These are phyloP conservation scores for Heliamphora exappendiculata DNA, from an alignment of 148 eudicot species.

Conservation along the genomic window DNA sequence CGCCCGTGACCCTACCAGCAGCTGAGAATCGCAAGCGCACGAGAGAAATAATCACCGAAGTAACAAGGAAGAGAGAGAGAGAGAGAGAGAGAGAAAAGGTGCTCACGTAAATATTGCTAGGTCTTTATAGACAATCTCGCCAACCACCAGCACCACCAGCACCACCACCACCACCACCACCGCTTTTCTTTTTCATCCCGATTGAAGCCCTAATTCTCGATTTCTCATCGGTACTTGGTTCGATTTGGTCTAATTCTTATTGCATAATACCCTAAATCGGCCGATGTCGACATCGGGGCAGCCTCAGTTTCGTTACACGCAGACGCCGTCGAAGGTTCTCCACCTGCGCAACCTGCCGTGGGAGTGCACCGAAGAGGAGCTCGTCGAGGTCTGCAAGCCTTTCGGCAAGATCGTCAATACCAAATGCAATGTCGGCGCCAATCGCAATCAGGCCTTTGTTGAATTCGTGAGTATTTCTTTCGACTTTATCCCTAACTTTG, in stretches of 20 bases:
- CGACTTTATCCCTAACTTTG: neutral
- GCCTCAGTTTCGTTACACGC: slow-evolving; percentile 64
- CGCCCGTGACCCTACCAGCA: too few relatives aligned
- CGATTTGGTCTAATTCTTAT: neutral
- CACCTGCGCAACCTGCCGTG: slow-evolving; percentile 80
- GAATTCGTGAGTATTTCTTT: slow-evolving; percentile 42
- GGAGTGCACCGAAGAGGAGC: slow-evolving; percentile 76
- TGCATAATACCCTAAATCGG: slow-evolving; percentile 5
- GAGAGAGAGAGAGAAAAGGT: neutral
- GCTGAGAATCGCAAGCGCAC: too few relatives aligned
- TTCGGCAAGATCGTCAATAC: slow-evolving; percentile 71
- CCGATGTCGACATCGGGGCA: slow-evolving; percentile 42
- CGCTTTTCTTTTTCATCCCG: neutral
- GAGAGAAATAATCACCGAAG: neutral
- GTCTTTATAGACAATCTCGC: neutral
- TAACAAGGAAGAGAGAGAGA: neutral
- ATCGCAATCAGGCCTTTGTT: slow-evolving; percentile 73
- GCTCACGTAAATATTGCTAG: neutral
- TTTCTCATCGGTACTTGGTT: neutral
- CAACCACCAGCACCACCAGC: neutral
- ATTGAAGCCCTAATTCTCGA: neutral
- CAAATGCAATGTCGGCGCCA: slow-evolving; percentile 78
- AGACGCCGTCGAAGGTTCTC: slow-evolving; percentile 75
- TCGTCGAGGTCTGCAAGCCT: slow-evolving; percentile 58
- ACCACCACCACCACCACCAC: neutral